phyloP scores from a whole-genome alignment of 352 stramenopile species.

The Globisporangium orthogonon region DNA sequence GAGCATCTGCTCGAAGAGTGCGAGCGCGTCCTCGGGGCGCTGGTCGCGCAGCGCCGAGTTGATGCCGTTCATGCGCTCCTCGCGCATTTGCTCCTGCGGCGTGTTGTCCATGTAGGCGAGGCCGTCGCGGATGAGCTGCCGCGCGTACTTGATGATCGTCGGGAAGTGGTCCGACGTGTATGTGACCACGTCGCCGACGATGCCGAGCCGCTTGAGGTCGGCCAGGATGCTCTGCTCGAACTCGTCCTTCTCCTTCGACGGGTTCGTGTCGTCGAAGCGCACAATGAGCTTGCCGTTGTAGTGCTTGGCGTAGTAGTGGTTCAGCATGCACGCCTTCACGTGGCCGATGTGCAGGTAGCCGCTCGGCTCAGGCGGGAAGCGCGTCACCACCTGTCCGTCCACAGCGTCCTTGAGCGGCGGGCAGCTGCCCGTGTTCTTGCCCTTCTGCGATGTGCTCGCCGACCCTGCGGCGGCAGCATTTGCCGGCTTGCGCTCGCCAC shows the following conservation, averaged over 20 bases:
- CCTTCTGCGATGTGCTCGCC: conserved; percentile 31
- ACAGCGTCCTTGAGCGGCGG: conserved; percentile 92
- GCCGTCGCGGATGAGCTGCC: conserved; percentile 93
- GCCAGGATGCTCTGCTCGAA: conserved; percentile 95
- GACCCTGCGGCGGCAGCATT: background rate
- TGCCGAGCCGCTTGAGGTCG: conserved; percentile 85
- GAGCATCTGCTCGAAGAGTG: conserved; percentile 96
- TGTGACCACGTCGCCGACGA: conserved; percentile 78
- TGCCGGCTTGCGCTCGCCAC: conserved; percentile 16
- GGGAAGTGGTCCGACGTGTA: conserved; percentile 99
- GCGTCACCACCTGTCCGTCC: conserved; percentile 94
- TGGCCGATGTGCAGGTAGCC: conserved; percentile 91
- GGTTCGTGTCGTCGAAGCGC: conserved; percentile 99
- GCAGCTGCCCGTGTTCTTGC: conserved; percentile 87
- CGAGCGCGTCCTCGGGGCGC: conserved; percentile 76
- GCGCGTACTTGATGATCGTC: conserved; percentile 92
- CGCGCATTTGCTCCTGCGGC: conserved; percentile 95
- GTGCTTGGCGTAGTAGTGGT: conserved; percentile 98
- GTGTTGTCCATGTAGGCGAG: conserved; percentile 99
- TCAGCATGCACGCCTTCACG: conserved; percentile 98
- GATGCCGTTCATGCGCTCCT: conserved; percentile 93
- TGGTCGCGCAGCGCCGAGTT: conserved; percentile 91
- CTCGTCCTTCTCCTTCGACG: conserved; percentile 99
- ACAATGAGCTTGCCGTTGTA: conserved; percentile 98
- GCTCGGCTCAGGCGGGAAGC: conserved; percentile 69